phyloP scores from a whole-genome alignment of 78 protist species.

The Dictyostelium intermedium region DNA sequence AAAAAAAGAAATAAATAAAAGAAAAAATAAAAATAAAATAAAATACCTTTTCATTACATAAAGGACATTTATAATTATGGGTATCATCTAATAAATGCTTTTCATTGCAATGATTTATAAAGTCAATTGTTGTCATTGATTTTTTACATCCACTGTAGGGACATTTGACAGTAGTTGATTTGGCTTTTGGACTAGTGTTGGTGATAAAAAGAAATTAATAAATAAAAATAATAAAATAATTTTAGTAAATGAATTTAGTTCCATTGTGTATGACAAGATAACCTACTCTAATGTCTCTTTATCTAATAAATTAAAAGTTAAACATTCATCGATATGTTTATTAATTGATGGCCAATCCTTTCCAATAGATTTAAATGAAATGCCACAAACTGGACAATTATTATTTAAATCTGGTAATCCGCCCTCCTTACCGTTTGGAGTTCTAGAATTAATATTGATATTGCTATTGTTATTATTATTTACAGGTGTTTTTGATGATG shows the following conservation, averaged over 20 bases:
- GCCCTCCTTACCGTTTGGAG: background rate
- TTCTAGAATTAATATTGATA: background rate
- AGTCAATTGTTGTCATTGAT: slow-evolving; percentile 17
- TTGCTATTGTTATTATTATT: background rate
- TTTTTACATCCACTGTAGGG: slow-evolving; percentile 47
- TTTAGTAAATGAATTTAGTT: too few species aligned
- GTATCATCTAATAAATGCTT: slow-evolving; percentile 40
- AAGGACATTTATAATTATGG: slow-evolving; percentile 39
- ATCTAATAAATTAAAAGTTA: slow-evolving; percentile 57
- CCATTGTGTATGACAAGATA: background rate
- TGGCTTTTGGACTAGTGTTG: background rate
- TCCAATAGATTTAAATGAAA: slow-evolving; percentile 45
- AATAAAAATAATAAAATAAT: background rate
- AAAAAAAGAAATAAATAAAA: too few species aligned
- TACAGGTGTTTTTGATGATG: background rate
- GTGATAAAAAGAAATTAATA: background rate
- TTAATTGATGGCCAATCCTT: slow-evolving; percentile 50
- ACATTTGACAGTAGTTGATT: slow-evolving; percentile 1
- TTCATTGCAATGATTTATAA: slow-evolving; percentile 63
- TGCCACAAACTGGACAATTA: slow-evolving; percentile 61
- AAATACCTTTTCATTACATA: slow-evolving; percentile 51
- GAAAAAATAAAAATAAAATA: background rate
- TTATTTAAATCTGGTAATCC: slow-evolving; percentile 35
- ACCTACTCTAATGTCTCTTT: slow-evolving; percentile 52
- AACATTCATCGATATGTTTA: slow-evolving; percentile 74